phyloP scores from a whole-genome alignment of 139 green algal species.

The Monoraphidium neglectum region DNA sequence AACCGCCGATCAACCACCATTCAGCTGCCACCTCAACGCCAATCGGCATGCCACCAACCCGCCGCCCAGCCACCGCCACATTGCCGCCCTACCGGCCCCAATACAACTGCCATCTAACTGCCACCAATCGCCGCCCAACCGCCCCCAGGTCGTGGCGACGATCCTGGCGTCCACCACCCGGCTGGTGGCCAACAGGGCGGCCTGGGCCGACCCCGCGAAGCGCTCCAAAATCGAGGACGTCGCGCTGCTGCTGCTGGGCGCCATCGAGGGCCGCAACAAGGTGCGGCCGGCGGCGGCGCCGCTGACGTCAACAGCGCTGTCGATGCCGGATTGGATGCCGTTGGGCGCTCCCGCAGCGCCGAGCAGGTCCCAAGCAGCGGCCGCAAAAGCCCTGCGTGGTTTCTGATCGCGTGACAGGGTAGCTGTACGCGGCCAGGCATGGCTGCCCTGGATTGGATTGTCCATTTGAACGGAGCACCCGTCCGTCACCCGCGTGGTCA shows the following conservation, averaged over 20 bases:
- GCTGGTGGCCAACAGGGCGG: slow-evolving; percentile 38
- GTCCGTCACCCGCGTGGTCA: too few relatives aligned
- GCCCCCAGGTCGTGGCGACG: slow-evolving; percentile 31
- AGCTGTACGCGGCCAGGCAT: too few relatives aligned
- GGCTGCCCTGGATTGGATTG: too few relatives aligned
- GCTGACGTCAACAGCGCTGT: not conserved
- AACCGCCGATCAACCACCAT: not conserved
- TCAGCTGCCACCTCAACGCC: too few relatives aligned
- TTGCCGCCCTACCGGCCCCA: not conserved
- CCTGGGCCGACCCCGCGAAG: slow-evolving; percentile 40
- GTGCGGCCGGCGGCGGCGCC: not conserved
- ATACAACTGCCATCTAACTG: not conserved
- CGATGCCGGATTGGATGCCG: too few relatives aligned
- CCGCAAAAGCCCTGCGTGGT: too few relatives aligned
- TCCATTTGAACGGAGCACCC: too few relatives aligned
- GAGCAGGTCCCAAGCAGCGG: too few relatives aligned
- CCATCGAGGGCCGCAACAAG: slow-evolving; percentile 35
- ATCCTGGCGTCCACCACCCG: slow-evolving; percentile 38
- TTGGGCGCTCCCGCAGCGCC: too few relatives aligned
- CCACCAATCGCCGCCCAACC: not conserved
- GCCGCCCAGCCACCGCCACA: not conserved
- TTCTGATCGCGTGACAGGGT: too few relatives aligned
- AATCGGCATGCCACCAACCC: too few relatives aligned
- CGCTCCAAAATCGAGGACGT: slow-evolving; percentile 49
- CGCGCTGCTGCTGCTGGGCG: slow-evolving; percentile 32